Base-by-base conservation (phyloP, 192 early-diverging fungal genomes). In the Coemansia sp. region DNA sequence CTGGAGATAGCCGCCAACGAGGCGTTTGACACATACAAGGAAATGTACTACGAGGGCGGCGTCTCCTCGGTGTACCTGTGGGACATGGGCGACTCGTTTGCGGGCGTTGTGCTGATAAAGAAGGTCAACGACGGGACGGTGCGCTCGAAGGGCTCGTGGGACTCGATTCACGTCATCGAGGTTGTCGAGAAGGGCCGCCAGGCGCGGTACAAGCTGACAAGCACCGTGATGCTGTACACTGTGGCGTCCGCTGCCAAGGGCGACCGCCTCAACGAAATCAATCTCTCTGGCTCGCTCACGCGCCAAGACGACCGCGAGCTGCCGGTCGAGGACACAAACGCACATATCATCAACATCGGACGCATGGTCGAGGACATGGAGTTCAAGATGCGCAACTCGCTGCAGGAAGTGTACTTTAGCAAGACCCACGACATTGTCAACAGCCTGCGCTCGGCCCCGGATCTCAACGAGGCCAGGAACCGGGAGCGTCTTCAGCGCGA, bases 301-400 rank as follows among this genome's bases (percentile, higher is more conserved):
- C 89, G 95, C 45, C 94, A 97, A 85, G 85, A 88, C 38, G 95
- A 96, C 73, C 87, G 90, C 58, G 95, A 97, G 65, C 82, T 81
- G 62, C 87, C 89, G 10, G 74, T 91, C 0, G 71, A 72, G 13
- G 97, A 97, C 41, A 85, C 89, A 48, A 69, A 63, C 45, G 84
- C 90, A 49, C 97, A 99, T 61, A 87, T 99, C 60, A 89, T 84
- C 46, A 99, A 99, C 75, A 91, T 99, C 61, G 97, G 97, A 0
- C 86, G 90, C 15, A 92, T 99, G 87, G 90, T 99, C 9, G 97
- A 99, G 76, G 97, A 98, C 53, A 96, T 96, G 93, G 97, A 99
- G 78, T 79, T 90, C 62, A 97, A 97, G 81, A 94, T 98, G 94
- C 91, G 97, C 56, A 93, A 95, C 69, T 73, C 89, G 34, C 74